These are phyloP conservation scores for Colletotrichum higginsianum DNA, from an alignment of 2,329 filamentous ascomycete species.

Conservation along the genomic window DNA sequence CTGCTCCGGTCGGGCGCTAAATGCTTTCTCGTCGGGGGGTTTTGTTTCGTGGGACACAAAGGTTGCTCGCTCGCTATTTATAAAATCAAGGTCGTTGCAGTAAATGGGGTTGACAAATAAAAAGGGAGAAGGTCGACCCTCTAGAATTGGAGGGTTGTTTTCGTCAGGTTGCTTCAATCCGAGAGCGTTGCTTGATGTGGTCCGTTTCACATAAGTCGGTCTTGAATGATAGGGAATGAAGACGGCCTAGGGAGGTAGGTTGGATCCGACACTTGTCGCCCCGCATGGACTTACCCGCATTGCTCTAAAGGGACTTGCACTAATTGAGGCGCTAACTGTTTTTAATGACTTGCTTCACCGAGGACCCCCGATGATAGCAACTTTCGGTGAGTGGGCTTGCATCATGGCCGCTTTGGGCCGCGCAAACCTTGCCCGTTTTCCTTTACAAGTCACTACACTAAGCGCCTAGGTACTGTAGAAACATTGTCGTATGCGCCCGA, in stretches of 20 bases:
- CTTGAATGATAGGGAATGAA: slow-evolving; percentile 39
- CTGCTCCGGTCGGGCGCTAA: slow-evolving; percentile 18
- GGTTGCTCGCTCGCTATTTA: slow-evolving; percentile 24
- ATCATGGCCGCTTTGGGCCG: slow-evolving; percentile 12
- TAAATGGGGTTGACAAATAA: background rate
- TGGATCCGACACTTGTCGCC: slow-evolving; percentile 36
- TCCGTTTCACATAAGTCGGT: slow-evolving; percentile 41
- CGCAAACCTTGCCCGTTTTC: slow-evolving; percentile 8
- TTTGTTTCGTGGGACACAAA: background rate
- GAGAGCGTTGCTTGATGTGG: slow-evolving; percentile 37
- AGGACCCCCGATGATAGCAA: slow-evolving; percentile 27
- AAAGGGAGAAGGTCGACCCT: slow-evolving; percentile 8
- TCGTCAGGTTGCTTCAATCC: slow-evolving; percentile 30
- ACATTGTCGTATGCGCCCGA: background rate
- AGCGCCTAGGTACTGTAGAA: background rate
- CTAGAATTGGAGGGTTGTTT: slow-evolving; percentile 12
- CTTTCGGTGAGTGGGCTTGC: slow-evolving; percentile 32
- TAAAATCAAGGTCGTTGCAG: background rate
- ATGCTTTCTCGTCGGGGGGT: background rate
- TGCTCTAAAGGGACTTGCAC: slow-evolving; percentile 40
- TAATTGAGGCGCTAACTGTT: slow-evolving; percentile 31
- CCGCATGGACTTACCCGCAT: slow-evolving; percentile 37
- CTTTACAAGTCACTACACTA: background rate
- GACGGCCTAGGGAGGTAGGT: slow-evolving; percentile 12
- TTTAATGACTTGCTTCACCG: slow-evolving; percentile 29